phyloP scores from a whole-genome alignment of 306 rosid species.

The Prunus armeniaca region DNA sequence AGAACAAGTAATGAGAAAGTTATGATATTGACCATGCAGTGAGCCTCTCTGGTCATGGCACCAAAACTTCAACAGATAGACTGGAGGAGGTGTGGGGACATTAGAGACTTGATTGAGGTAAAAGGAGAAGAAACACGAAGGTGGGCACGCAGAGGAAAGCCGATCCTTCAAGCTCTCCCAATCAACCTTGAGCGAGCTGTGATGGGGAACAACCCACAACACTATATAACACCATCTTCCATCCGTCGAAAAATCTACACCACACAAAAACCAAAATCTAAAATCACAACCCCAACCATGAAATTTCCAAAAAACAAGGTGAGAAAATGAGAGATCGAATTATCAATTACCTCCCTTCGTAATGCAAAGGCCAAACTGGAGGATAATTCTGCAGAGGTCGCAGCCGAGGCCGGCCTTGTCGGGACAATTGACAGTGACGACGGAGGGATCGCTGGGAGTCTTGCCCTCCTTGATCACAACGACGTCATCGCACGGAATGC shows the following conservation, averaged over 20 bases:
- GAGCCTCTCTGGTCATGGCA: conserved; percentile 61
- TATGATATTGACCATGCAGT: conserved; percentile 52
- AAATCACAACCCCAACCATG: not conserved
- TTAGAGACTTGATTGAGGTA: conserved; percentile 36
- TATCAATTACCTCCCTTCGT: conserved; percentile 46
- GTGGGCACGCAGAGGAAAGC: conserved; percentile 60
- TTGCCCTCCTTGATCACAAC: conserved; percentile 53
- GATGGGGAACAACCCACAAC: conserved; percentile 63
- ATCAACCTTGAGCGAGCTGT: conserved; percentile 41
- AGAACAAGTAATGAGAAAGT: not conserved
- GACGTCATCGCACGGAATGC: conserved; percentile 60
- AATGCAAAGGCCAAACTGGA: conserved; percentile 69
- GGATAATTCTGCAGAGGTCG: conserved; percentile 65
- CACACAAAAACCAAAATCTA: not conserved
- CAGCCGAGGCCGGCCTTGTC: conserved; percentile 85
- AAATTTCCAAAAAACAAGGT: not conserved
- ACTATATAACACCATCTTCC: conserved; percentile 87
- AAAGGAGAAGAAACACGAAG: conserved; percentile 50
- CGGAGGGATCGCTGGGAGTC: conserved; percentile 36
- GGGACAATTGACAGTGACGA: conserved; percentile 78
- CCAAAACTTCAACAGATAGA: conserved; percentile 69
- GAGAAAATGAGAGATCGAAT: not conserved
- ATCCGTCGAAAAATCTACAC: conserved; percentile 74
- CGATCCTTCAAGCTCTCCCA: conserved; percentile 74
- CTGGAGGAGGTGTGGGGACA: conserved; percentile 43